Evolutionary conservation across 805 yeast species (phyloP).

Genomic region (Kluyveromyces starmeri): DNA sequence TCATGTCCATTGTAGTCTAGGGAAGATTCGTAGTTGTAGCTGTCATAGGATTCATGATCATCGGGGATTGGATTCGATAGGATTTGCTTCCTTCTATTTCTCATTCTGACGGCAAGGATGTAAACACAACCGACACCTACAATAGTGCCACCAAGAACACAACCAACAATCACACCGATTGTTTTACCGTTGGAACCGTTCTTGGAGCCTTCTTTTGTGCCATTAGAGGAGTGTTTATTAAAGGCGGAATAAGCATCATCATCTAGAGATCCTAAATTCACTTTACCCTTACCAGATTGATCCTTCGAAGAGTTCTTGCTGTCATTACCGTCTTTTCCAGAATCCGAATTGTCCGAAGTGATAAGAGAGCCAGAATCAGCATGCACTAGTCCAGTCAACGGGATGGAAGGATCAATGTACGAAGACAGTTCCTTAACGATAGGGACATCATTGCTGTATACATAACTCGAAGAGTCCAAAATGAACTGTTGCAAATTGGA

Average conservation of each 20-base stretch:
- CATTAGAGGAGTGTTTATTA: not conserved
- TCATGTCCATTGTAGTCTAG: constrained; percentile 4
- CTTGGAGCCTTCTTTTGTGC: not conserved
- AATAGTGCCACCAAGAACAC: constrained; percentile 76
- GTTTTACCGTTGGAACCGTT: constrained; percentile 15
- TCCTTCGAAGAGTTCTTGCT: constrained; percentile 9
- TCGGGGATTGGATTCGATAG: constrained; percentile 1
- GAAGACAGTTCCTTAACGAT: constrained; percentile 50
- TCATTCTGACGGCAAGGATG: constrained; percentile 29
- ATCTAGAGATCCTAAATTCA: constrained; percentile 3
- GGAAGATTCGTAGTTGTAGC: constrained; percentile 2
- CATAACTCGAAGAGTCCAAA: constrained; percentile 43
- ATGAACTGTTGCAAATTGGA: constrained; percentile 41
- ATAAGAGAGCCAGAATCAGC: constrained; percentile 77
- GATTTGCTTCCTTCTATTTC: constrained; percentile 11
- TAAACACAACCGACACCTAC: constrained; percentile 55
- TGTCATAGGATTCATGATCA: constrained; percentile 10
- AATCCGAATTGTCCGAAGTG: constrained; percentile 36
- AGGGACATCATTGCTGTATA: constrained; percentile 52
- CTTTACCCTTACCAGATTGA: constrained; percentile 15
- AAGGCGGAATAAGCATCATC: not conserved
- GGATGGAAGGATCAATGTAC: constrained; percentile 50
- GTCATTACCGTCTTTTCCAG: constrained; percentile 9
- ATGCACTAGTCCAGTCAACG: constrained; percentile 39
- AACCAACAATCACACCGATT: constrained; percentile 54